A percentile compares a stretch with the other conserved stretches of the same genome.
Evolutionary conservation across 2,329 filamentous ascomycete genomes (phyloP).

Genomic region (Botryosphaeria dothidea): DNA sequence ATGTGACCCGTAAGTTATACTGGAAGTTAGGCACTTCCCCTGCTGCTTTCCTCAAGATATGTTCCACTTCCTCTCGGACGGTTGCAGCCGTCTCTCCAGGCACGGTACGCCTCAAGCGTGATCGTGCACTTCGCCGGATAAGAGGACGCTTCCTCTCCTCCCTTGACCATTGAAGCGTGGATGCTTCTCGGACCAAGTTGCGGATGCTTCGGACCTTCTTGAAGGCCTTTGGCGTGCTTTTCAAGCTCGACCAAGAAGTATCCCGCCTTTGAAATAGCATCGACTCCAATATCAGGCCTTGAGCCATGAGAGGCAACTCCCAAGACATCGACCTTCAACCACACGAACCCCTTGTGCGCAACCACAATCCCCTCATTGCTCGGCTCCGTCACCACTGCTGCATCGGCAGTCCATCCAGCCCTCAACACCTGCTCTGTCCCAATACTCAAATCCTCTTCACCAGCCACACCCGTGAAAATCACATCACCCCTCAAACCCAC

Average conservation of each 20-base stretch:
- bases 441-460: conserved; percentile 54
- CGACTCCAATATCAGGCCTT: conserved; percentile 45
- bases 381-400: conserved; percentile 53
- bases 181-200: conserved; percentile 42
- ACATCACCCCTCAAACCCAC: conserved; percentile 48
- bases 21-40: conserved; percentile 40
- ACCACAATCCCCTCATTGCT: conserved; percentile 45
- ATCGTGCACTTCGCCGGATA: conserved; percentile 54
- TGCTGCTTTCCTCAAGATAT: conserved; percentile 38
- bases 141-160: conserved; percentile 54
- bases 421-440: conserved; percentile 53
- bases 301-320: conserved; percentile 49
- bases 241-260: conserved; percentile 51
- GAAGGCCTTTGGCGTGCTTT: conserved; percentile 40
- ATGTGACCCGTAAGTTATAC: conserved; percentile 42
- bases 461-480: conserved; percentile 55
- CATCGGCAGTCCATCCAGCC: conserved; percentile 57
- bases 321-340: conserved; percentile 46
- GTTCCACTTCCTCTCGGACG: conserved; percentile 41
- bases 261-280: conserved; percentile 53
- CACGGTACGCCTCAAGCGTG: conserved; percentile 51
- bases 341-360: conserved; percentile 55
- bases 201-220: background rate
- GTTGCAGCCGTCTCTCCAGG: conserved; percentile 43
- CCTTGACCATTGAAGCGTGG: conserved; percentile 52